These are phyloP conservation scores for Colletotrichum nymphaeae DNA, from an alignment of 2,329 filamentous ascomycete genomes.

Conservation along the genomic window DNA sequence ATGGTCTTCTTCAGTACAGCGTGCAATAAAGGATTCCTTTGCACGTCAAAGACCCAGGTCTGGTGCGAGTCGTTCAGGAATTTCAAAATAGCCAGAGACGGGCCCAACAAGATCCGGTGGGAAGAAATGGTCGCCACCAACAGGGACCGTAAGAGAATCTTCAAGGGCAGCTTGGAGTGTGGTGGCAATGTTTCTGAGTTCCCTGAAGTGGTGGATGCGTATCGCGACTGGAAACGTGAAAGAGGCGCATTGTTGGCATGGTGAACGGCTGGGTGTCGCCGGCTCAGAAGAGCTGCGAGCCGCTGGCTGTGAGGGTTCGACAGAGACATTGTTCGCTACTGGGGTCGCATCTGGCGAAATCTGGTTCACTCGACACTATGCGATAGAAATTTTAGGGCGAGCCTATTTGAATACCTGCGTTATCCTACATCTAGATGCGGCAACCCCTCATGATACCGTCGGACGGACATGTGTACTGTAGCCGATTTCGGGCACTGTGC, in stretches of 20 bases:
- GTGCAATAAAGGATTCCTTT: slow-evolving; percentile 78
- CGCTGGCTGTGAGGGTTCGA: not conserved
- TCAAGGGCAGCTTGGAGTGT: not conserved
- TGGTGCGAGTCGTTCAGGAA: slow-evolving; percentile 19
- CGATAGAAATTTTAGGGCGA: not conserved
- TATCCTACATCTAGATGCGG: not conserved
- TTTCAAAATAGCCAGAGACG: slow-evolving; percentile 3
- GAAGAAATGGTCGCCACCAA: slow-evolving; percentile 18
- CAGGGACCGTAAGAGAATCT: slow-evolving; percentile 11
- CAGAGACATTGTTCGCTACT: not conserved
- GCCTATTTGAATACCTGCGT: not conserved
- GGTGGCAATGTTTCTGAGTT: slow-evolving; percentile 7
- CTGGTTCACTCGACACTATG: not conserved
- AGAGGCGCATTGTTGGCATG: not conserved
- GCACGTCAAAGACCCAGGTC: slow-evolving; percentile 67
- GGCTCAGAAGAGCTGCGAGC: not conserved
- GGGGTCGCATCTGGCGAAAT: not conserved
- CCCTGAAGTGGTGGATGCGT: not conserved
- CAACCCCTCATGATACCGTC: not conserved
- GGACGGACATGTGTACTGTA: not conserved
- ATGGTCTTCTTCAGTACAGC: slow-evolving; percentile 83
- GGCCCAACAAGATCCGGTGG: slow-evolving; percentile 5
- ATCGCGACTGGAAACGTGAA: not conserved
- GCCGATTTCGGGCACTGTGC: not conserved
- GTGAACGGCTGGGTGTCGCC: not conserved